Percentiles rank a stretch among this genome's conserved stretches.
Conservation (phyloP, 257 asterid genomes). For the Perilla frutescens region DNA sequence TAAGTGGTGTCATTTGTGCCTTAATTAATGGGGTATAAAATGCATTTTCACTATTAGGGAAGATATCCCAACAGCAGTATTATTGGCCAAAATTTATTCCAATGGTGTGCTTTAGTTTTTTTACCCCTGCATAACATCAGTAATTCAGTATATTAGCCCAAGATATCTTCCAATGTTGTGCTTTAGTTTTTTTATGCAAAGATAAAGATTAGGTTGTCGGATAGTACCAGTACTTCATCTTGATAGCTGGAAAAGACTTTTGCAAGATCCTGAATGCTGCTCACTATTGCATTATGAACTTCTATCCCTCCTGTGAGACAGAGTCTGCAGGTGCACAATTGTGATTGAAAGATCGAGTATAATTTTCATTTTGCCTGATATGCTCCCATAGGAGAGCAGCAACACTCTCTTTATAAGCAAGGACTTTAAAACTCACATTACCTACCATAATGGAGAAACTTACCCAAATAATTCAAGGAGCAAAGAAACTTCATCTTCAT, state of each 20-base stretch:
- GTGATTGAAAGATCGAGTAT: slow-evolving; percentile 35
- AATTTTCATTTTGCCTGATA: slow-evolving; percentile 20
- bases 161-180: slow-evolving; percentile 5
- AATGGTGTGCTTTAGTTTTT: not conserved
- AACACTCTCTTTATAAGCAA: slow-evolving; percentile 20
- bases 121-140: not conserved
- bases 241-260: slow-evolving; percentile 81
- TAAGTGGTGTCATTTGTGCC: not conserved
- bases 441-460: slow-evolving; percentile 43
- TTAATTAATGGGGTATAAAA: not conserved
- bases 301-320: slow-evolving; percentile 95
- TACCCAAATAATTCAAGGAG: slow-evolving; percentile 90
- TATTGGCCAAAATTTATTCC: slow-evolving; percentile 24
- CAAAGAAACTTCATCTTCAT: slow-evolving; percentile 86
- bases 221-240: slow-evolving; percentile 92
- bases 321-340: slow-evolving; percentile 59
- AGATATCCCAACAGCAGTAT: slow-evolving; percentile 7
- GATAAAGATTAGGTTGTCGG: slow-evolving; percentile 28
- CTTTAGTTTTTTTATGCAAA: slow-evolving; percentile 8
- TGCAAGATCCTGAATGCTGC: slow-evolving; percentile 98
- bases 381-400: slow-evolving; percentile 31
- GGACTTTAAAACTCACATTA: slow-evolving; percentile 14
- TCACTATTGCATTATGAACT: slow-evolving; percentile 90
- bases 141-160: not conserved
- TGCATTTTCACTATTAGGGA: slow-evolving; percentile 7